Conservation (phyloP, 768 basidiomycete genomes). For the Naganishia randhawae region DNA sequence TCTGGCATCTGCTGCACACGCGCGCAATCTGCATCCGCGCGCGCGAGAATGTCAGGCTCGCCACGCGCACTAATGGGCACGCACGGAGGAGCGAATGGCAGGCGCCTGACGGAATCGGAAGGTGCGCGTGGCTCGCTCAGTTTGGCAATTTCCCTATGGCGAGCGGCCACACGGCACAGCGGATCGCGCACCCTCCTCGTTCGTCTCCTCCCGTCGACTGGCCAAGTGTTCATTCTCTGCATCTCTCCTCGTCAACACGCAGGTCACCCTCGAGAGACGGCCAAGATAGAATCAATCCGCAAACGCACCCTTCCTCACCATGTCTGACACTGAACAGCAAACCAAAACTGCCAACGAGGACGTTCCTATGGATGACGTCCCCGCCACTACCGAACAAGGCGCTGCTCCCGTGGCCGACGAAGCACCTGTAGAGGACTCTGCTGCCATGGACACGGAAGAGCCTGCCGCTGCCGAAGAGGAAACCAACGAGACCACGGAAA, state of each 20-base stretch:
- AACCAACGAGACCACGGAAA: slow-evolving; percentile 18
- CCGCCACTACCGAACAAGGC: slow-evolving; percentile 15
- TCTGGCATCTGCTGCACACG: too few species aligned
- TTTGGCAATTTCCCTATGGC: background rate
- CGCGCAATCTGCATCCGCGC: background rate
- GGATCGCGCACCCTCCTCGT: background rate
- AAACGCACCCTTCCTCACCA: slow-evolving; percentile 2
- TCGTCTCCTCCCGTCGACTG: background rate
- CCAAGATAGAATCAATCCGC: background rate
- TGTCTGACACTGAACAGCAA: slow-evolving; percentile 28
- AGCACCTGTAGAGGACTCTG: background rate
- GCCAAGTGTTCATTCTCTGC: background rate
- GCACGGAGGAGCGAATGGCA: background rate
- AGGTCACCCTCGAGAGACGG: background rate
- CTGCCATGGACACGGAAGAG: slow-evolving; percentile 29
- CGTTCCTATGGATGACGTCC: slow-evolving; percentile 18
- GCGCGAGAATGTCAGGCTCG: slow-evolving; percentile 16
- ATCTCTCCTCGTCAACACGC: slow-evolving; percentile 1
- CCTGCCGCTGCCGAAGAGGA: slow-evolving; percentile 26
- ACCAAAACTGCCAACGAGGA: slow-evolving; percentile 25
- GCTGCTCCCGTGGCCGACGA: slow-evolving; percentile 24
- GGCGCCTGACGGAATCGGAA: slow-evolving; percentile 10
- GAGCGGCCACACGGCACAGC: too few species aligned
- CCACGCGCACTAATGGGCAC: slow-evolving; percentile 12
- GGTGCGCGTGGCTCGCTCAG: background rate